phyloP scores from a whole-genome alignment of 768 basidiomycete species.

The Sarcodon aspratus region DNA sequence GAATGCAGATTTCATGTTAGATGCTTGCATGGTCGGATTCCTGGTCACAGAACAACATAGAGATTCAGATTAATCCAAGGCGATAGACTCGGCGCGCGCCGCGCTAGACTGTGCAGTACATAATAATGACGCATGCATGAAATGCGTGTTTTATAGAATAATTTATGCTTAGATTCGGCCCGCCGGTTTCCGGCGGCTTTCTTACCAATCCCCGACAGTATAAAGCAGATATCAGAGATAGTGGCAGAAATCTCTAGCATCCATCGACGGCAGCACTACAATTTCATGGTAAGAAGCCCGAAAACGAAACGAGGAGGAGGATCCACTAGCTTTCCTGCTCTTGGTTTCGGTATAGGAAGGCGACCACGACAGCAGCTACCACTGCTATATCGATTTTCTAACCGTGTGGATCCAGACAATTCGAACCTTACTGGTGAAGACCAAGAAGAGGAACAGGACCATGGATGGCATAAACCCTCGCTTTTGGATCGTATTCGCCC shows the following conservation, averaged over 20 bases:
- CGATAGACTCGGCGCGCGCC: not conserved
- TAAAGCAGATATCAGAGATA: not conserved
- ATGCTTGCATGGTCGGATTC: slow-evolving; percentile 86
- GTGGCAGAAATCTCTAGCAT: not conserved
- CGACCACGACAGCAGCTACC: no score
- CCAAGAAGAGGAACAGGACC: no score
- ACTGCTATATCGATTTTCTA: no score
- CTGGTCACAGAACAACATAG: slow-evolving; percentile 58
- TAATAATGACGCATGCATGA: not conserved
- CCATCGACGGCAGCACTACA: no score
- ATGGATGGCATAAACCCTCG: no score
- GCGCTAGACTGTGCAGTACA: not conserved
- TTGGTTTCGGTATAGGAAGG: no score
- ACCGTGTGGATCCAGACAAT: no score
- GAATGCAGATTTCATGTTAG: slow-evolving; percentile 92
- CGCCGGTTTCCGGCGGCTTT: not conserved
- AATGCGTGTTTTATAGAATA: not conserved
- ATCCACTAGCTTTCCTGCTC: no score
- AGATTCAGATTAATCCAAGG: not conserved
- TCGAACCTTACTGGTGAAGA: no score
- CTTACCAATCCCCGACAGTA: not conserved
- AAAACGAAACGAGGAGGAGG: no score
- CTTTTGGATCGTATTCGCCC: no score
- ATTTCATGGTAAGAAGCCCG: no score
- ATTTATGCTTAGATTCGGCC: not conserved